Conservation (phyloP, 495 filamentous ascomycete species). For the Penicillium ochrochloron region DNA sequence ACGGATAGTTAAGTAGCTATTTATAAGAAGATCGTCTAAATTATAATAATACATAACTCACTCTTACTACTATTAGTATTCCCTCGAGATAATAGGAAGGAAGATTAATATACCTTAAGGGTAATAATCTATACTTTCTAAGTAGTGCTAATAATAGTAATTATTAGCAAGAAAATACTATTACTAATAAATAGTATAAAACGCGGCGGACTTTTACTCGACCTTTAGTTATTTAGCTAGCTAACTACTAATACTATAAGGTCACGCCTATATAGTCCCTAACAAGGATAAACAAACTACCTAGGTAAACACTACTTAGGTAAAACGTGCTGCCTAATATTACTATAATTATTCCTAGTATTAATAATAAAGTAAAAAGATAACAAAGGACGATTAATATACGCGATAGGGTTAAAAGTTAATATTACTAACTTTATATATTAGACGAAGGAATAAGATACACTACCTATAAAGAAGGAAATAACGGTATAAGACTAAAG, state of each 20-base stretch:
- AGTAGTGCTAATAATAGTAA: background rate
- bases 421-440: no score
- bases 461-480: no score
- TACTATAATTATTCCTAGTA: background rate
- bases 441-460: no score
- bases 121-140: background rate
- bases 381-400: no score
- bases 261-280: background rate
- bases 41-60: conserved; percentile 2
- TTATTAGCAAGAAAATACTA: background rate
- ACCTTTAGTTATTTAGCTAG: background rate
- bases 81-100: background rate
- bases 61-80: background rate
- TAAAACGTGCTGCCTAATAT: no score
- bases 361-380: no score
- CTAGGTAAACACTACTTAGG: background rate
- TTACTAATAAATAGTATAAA: background rate
- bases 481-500: no score
- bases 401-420: no score
- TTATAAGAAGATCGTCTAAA: background rate
- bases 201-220: background rate
- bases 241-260: background rate
- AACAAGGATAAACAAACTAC: background rate
- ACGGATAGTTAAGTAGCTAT: background rate
- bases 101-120: background rate